Evolutionary conservation across 768 basidiomycete species (phyloP).

Genomic region (Psilocybe cubensis): DNA sequence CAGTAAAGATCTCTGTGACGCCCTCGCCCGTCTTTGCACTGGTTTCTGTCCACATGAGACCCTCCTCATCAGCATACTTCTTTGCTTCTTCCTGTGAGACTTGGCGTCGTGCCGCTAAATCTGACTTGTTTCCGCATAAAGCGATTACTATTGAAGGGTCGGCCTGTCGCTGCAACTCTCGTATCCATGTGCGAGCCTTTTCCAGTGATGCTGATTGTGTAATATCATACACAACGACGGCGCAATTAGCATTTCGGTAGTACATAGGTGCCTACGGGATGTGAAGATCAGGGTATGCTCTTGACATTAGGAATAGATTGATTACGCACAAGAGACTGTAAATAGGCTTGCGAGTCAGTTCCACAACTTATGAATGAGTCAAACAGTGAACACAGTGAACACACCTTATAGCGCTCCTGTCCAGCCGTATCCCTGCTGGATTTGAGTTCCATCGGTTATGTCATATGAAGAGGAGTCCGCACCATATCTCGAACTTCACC

Average conservation of each 20-base stretch:
- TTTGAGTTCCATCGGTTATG: conserved; percentile 7
- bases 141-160: conserved; percentile 97
- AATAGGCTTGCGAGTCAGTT: conserved; percentile 15
- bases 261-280: conserved; percentile 85
- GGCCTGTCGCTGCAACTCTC: conserved; percentile 95
- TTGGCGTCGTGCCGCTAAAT: conserved; percentile 83
- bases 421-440: conserved; percentile 87
- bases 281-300: conserved; percentile 14
- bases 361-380: conserved; percentile 14
- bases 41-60: conserved; percentile 91
- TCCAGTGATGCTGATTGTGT: conserved; percentile 90
- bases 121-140: conserved; percentile 94
- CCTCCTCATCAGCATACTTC: conserved; percentile 92
- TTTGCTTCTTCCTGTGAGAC: conserved; percentile 87
- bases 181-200: conserved; percentile 96
- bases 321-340: conserved; percentile 43
- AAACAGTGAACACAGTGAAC: conserved; percentile 30
- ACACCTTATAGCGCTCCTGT: conserved; percentile 91
- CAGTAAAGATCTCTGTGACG: conserved; percentile 83
- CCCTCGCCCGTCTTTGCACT: conserved; percentile 90
- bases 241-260: conserved; percentile 93
- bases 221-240: conserved; percentile 96
- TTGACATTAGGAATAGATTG: conserved; percentile 31
- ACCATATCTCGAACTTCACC: conserved; percentile 99
- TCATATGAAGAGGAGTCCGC: conserved; percentile 26